Conservation (phyloP, 2,329 filamentous ascomycete genomes). For the Cryphonectria carpinicola region DNA sequence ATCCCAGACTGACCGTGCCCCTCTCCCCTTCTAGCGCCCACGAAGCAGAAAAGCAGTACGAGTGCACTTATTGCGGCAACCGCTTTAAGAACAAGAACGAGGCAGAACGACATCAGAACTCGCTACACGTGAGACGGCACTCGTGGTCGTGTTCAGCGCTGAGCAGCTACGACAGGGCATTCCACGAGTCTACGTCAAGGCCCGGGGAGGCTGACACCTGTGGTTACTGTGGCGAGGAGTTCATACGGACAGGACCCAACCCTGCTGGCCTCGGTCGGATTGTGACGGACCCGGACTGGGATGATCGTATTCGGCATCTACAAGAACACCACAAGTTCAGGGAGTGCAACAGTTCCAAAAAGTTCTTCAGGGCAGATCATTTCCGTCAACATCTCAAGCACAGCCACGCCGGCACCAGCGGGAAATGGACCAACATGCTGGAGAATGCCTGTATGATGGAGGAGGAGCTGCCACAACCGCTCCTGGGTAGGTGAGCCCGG, state of each 20-base stretch:
- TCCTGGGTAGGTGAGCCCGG: slow-evolving; percentile 31
- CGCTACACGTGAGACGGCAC: slow-evolving; percentile 86
- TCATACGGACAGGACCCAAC: slow-evolving; percentile 56
- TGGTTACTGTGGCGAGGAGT: slow-evolving; percentile 95
- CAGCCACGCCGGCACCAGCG: slow-evolving; percentile 92
- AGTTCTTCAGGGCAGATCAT: slow-evolving; percentile 96
- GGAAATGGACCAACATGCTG: slow-evolving; percentile 98
- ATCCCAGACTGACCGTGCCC: slow-evolving; percentile 25
- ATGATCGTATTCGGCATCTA: slow-evolving; percentile 81
- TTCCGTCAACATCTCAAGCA: slow-evolving; percentile 98
- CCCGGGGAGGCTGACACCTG: slow-evolving; percentile 77
- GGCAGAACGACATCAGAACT: slow-evolving; percentile 94
- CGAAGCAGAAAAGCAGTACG: slow-evolving; percentile 95
- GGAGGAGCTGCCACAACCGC: slow-evolving; percentile 67
- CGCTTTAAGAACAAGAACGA: slow-evolving; percentile 99
- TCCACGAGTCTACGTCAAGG: slow-evolving; percentile 75
- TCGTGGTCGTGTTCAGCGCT: slow-evolving; percentile 97
- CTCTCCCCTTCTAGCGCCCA: slow-evolving; percentile 65
- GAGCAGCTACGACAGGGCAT: slow-evolving; percentile 76
- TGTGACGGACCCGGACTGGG: slow-evolving; percentile 84
- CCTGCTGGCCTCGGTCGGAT: slow-evolving; percentile 45
- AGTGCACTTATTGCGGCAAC: slow-evolving; percentile 89
- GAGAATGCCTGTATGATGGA: slow-evolving; percentile 96
- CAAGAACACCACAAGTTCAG: slow-evolving; percentile 94
- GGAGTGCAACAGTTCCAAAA: slow-evolving; percentile 97